Evolutionary conservation across 495 filamentous ascomycete genomes (phyloP).

Genomic region (Podospora didyma): DNA sequence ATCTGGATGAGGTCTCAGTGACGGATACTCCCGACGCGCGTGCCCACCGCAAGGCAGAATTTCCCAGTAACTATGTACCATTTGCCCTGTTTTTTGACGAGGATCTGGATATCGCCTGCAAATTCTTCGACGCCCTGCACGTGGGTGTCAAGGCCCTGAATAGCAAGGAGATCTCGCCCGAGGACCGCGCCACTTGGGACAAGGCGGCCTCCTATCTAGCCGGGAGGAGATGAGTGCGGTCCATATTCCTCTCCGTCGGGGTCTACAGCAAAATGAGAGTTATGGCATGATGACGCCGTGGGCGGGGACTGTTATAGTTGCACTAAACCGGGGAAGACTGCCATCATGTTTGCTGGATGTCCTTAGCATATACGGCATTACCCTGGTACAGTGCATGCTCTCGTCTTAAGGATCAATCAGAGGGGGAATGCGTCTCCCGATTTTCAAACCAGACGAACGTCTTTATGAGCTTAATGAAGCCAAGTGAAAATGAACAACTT

Average conservation of each 20-base stretch:
- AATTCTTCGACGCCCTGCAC: conserved; percentile 78
- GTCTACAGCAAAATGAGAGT: too few relatives aligned
- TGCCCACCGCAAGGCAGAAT: conserved; percentile 50
- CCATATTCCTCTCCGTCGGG: background rate
- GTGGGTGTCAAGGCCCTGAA: conserved; percentile 60
- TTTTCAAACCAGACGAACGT: too few relatives aligned
- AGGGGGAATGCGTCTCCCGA: too few relatives aligned
- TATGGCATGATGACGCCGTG: too few relatives aligned
- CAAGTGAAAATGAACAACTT: too few relatives aligned
- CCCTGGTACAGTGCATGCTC: too few relatives aligned
- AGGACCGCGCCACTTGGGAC: conserved; percentile 58
- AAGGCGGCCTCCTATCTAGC: conserved; percentile 63
- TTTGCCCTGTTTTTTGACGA: conserved; percentile 69
- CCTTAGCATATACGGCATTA: too few relatives aligned
- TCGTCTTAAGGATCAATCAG: too few relatives aligned
- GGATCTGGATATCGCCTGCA: conserved; percentile 76
- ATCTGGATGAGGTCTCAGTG: conserved; percentile 76
- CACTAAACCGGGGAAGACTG: too few relatives aligned
- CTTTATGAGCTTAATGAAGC: too few relatives aligned
- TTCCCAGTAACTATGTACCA: conserved; percentile 66
- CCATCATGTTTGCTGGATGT: too few relatives aligned
- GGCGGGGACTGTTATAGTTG: too few relatives aligned
- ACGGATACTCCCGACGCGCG: conserved; percentile 58
- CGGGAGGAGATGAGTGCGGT: conserved; percentile 11
- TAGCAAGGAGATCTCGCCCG: conserved; percentile 50